Evolutionary conservation across 2,329 filamentous ascomycete species (phyloP).

Genomic region (Plectosphaerella cucumerina): DNA sequence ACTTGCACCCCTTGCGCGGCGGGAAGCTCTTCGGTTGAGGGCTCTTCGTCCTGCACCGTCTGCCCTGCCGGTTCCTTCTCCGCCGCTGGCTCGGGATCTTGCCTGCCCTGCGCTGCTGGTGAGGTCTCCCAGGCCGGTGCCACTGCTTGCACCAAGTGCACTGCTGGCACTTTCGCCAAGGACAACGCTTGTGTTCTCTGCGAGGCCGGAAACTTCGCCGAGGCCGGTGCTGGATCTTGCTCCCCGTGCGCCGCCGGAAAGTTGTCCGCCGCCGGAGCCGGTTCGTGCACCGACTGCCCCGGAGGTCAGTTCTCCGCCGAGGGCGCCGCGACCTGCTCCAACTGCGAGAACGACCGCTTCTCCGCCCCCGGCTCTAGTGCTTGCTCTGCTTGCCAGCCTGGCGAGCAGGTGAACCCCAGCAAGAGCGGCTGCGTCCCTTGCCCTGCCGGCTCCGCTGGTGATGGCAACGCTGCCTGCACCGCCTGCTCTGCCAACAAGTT

Average conservation of each 20-base stretch:
- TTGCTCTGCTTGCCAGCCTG: not conserved
- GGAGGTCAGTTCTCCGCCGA: not conserved
- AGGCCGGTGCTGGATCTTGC: not conserved
- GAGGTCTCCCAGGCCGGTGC: not conserved
- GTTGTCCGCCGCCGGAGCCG: not conserved
- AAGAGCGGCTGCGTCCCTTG: not conserved
- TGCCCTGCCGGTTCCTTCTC: not conserved
- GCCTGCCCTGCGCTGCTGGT: not conserved
- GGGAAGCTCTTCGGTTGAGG: not conserved
- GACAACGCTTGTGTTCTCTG: not conserved
- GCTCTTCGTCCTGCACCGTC: not conserved
- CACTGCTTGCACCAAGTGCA: not conserved
- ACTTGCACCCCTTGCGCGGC: not conserved
- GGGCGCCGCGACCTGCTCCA: not conserved
- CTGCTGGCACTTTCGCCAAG: not conserved
- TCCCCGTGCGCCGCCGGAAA: not conserved
- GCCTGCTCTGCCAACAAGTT: not conserved
- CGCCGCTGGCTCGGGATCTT: not conserved
- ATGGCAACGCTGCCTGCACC: not conserved
- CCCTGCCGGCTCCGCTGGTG: not conserved
- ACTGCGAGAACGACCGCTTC: not conserved
- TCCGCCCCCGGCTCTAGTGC: not conserved
- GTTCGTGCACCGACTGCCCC: not conserved
- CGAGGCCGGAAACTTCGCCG: not conserved
- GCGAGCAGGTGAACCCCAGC: not conserved